A percentile compares a stretch with the other conserved stretches of the same genome.
These are phyloP conservation scores for Lecanicillium sp. DNA, from an alignment of 2,329 filamentous ascomycete species.

Conservation along the genomic window DNA sequence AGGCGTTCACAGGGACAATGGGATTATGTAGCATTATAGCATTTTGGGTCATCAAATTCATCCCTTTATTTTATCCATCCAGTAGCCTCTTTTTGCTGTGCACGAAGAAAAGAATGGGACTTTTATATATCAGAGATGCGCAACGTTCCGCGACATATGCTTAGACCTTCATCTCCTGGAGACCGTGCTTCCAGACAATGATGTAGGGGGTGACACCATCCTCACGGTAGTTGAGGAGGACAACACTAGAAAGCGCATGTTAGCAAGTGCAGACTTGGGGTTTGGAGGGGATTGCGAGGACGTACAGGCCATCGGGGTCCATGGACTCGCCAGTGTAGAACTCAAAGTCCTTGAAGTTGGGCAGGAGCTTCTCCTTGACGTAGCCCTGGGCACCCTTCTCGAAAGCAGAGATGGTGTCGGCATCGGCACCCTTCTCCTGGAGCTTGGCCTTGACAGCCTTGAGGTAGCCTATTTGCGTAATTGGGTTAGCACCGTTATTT, in stretches of 20 bases:
- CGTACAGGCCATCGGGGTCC: constrained; percentile 90
- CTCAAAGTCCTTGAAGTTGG: constrained; percentile 93
- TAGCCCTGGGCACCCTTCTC: constrained; percentile 66
- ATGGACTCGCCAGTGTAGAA: constrained; percentile 89
- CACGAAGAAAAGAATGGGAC: too few species aligned
- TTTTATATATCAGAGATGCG: too few species aligned
- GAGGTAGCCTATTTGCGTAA: constrained; percentile 62
- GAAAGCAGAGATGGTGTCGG: constrained; percentile 67
- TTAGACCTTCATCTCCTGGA: constrained; percentile 89
- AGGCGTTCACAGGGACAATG: constrained; percentile 5
- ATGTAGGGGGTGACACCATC: constrained; percentile 88
- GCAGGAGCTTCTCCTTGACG: constrained; percentile 74
- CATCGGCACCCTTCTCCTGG: constrained; percentile 51
- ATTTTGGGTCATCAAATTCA: too few species aligned
- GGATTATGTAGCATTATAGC: too few species aligned
- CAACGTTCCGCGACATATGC: constrained; percentile 2
- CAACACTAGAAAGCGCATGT: constrained; percentile 49
- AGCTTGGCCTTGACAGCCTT: constrained; percentile 74
- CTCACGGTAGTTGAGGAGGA: constrained; percentile 96
- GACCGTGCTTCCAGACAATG: constrained; percentile 91
- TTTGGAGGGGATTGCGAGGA: constrained; percentile 14
- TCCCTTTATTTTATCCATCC: too few species aligned
- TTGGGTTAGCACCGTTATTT: too few species aligned
- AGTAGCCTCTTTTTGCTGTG: too few species aligned
- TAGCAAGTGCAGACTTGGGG: constrained; percentile 8